Evolutionary conservation across 2,329 filamentous ascomycete genomes (phyloP).

Genomic region (Acrocalymma vagum): DNA sequence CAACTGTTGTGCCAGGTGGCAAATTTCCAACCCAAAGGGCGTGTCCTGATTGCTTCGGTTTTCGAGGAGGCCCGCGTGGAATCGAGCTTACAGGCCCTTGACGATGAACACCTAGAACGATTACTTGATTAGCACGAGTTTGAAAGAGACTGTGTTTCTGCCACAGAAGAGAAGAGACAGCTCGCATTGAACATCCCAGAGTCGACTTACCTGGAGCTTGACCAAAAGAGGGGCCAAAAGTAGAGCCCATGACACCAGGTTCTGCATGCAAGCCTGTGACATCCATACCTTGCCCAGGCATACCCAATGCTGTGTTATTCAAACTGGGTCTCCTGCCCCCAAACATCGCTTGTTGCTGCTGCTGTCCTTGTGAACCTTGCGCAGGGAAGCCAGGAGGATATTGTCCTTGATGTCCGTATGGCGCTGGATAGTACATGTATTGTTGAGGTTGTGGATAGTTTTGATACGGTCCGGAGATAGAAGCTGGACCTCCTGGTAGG

Average conservation of each 20-base stretch:
- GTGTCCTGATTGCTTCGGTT: conserved; percentile 77
- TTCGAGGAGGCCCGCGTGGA: conserved; percentile 70
- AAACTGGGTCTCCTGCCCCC: conserved; percentile 40
- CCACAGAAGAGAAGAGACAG: no score
- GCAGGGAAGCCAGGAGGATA: conserved; percentile 34
- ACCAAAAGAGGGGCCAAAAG: conserved; percentile 23
- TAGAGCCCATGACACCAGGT: conserved; percentile 17
- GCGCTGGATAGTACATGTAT: conserved; percentile 45
- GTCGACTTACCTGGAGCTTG: conserved; percentile 35
- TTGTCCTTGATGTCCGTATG: conserved; percentile 40
- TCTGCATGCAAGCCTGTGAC: conserved; percentile 25
- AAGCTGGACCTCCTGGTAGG: conserved; percentile 23
- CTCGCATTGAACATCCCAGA: no score
- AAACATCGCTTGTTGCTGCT: conserved; percentile 38
- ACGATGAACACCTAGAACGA: conserved; percentile 28
- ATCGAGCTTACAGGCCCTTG: conserved; percentile 41
- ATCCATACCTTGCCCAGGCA: conserved; percentile 31
- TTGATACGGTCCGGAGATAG: conserved; percentile 37
- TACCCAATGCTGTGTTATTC: conserved; percentile 21
- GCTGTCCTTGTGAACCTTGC: conserved; percentile 30
- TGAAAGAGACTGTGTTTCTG: not conserved
- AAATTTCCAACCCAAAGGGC: conserved; percentile 97
- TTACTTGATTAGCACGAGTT: conserved; percentile 4
- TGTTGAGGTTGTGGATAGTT: conserved; percentile 40
- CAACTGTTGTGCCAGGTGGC: conserved; percentile 81